Evolutionary conservation across 495 filamentous ascomycete genomes (phyloP), one percentile per base, ranked within the genome.

Genomic region (Amphirosellinia nigrospora): DNA sequence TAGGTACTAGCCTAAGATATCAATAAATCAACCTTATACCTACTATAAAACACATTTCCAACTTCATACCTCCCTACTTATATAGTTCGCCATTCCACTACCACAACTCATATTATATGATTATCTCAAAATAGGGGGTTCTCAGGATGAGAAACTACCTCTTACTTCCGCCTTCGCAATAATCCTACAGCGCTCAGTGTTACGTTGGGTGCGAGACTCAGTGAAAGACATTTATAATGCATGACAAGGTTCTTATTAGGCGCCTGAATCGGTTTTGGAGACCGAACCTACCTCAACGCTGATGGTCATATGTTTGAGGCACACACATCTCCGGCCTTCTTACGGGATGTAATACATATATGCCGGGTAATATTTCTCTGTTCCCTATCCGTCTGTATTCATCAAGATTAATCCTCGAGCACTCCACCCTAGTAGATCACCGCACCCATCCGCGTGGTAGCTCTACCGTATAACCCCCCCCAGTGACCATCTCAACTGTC

Each of bases 311-410:
- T 41, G 36, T 39, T 39, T 4, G 46, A 52, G 46, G 28, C 19
- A 15, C 8, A 15, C 8, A 52, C 45, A n/a, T 53, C 43, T 46
- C 50, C 36, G 26, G 53, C 4, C 21, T 30, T 59, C 52, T 34
- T 58, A 58, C 28, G 26, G 64, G 48, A 46, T 34, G 64, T 34
- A 59, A 52, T 67, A 59, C 34, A 45, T 67, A 66, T 66, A 58
- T 67, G 53, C 64, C 64, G 64, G 64, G 52, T 67, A 67, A 67
- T 67, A 67, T 45, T 21, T 43, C 46, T 41, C 26, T 67, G 52
- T 32, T 45, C 23, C 64, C 52, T 23, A 58, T 43, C 50, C 50
- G 46, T 39, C 16, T 67, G 28, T 19, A 32, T 59, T 59, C 64
- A 67, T 67, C 50, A 67, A 59, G 34, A 46, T 67, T 45, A 67